Evolutionary conservation across 2,329 filamentous ascomycete genomes (phyloP), one percentile per base, ranked within the genome.

Genomic region (Peltaster fructicola): DNA sequence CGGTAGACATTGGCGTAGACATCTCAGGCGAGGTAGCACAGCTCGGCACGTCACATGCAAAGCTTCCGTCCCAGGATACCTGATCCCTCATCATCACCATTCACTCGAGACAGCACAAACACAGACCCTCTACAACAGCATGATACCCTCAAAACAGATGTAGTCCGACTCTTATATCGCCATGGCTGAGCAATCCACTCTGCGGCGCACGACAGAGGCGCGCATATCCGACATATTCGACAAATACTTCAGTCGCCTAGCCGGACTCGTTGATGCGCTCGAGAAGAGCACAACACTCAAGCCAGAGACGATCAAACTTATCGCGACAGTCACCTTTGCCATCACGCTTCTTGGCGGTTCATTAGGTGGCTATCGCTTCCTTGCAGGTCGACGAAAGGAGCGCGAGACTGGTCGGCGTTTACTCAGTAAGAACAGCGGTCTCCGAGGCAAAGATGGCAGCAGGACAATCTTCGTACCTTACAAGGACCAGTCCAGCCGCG

Each of bases 391-490:
- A 31, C 68, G 68, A 23, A 72, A 71, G 35, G 85, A 95, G 52
- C 73, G 69, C 37, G 82, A 88, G 40, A 76, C 82, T 39, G 84
- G 84, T 4, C 64, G 69, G 34, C 76, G 78, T 36, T 63, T 98
- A 26, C 59, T 95, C 34, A 70, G 88, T 30, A 75, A 79, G 31
- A 98, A 98, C 53, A 95, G 85, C 15, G 91, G 82, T 43, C 61
- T 95, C 34, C 70, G 78, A 52, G 81, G 85, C 41, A 93, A 93
- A 55, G 88, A 95, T 59, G 88, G 88, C 24, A 85, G 81, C 23
- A 67, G 88, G 27, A 91, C 82, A 8, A 88, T 98, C 30, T 95
- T 88, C 45, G 88, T 98, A 14, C 84, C 85, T 2, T 88, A 92
- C 52, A 81, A 80, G 50, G 68, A 82, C 38, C 63, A 72, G 26